Conservation (phyloP, 305 asterid genomes). For the Fraxinus latifolia region DNA sequence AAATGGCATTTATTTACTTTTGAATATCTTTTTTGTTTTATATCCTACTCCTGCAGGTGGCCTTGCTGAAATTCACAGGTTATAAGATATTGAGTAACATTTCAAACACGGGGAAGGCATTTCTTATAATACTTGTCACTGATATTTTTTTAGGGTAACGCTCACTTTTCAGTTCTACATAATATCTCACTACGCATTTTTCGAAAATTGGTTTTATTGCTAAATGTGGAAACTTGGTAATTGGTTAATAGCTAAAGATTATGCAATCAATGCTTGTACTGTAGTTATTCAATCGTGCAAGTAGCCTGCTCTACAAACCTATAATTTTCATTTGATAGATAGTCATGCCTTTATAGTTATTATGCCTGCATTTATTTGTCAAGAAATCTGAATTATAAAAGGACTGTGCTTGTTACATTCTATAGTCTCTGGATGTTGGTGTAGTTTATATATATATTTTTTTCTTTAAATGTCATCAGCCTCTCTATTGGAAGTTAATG, state of each 20-base stretch:
- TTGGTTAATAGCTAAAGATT: not conserved
- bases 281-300: not conserved
- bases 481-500: not conserved
- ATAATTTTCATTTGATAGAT: not conserved
- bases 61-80: slow-evolving; percentile 93
- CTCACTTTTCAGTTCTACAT: slow-evolving; percentile 10
- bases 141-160: slow-evolving; percentile 89
- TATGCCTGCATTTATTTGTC: not conserved
- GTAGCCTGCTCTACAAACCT: not conserved
- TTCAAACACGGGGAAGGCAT: slow-evolving; percentile 92
- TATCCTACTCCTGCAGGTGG: slow-evolving; percentile 52
- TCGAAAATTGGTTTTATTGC: not conserved
- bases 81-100: slow-evolving; percentile 76
- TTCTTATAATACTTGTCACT: slow-evolving; percentile 70
- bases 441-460: not conserved
- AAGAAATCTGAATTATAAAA: not conserved
- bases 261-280: not conserved
- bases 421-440: not conserved
- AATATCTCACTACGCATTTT: not conserved
- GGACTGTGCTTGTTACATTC: not conserved
- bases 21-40: not conserved
- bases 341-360: not conserved
- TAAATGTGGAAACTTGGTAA: not conserved
- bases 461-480: not conserved
- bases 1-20: slow-evolving; percentile 8